Conservation (phyloP, 257 asterid genomes). For the Thymus mandschuricus region DNA sequence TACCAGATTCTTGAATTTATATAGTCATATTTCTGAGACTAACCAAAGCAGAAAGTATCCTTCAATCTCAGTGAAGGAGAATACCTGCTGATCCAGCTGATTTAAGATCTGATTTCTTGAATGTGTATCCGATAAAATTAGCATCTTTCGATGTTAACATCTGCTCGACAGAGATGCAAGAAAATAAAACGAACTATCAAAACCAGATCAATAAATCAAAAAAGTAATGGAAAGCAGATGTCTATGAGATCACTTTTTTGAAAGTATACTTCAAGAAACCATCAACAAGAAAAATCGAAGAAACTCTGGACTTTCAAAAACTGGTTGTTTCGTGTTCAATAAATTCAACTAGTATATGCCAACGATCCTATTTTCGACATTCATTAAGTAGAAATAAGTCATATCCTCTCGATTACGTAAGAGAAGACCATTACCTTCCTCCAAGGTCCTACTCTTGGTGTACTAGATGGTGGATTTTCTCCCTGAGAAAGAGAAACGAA, state of each 20-base stretch:
- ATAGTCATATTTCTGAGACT: background rate
- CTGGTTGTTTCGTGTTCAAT: background rate
- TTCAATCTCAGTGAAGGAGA: constrained; percentile 1
- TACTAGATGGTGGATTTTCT: constrained; percentile 61
- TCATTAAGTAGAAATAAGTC: background rate
- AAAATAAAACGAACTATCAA: background rate
- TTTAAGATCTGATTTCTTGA: constrained; percentile 89
- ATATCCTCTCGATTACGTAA: constrained; percentile 5
- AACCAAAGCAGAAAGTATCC: background rate
- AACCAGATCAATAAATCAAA: background rate
- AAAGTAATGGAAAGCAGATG: background rate
- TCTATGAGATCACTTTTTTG: background rate
- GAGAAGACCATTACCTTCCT: constrained; percentile 65
- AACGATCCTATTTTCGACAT: background rate
- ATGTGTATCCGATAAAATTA: constrained; percentile 92
- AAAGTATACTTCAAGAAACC: background rate
- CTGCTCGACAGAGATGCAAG: constrained; percentile 45
- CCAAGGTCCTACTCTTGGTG: constrained; percentile 96
- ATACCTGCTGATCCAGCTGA: constrained; percentile 82
- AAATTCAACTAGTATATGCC: background rate
- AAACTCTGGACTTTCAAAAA: no score
- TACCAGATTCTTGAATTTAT: background rate
- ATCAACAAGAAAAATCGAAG: background rate
- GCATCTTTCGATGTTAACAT: constrained; percentile 96
- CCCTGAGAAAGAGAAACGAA: constrained; percentile 49